Evolutionary conservation across 2,329 filamentous ascomycete genomes (phyloP), one percentile per base, ranked within the genome.

Genomic region (Curvularia verruculosa): DNA sequence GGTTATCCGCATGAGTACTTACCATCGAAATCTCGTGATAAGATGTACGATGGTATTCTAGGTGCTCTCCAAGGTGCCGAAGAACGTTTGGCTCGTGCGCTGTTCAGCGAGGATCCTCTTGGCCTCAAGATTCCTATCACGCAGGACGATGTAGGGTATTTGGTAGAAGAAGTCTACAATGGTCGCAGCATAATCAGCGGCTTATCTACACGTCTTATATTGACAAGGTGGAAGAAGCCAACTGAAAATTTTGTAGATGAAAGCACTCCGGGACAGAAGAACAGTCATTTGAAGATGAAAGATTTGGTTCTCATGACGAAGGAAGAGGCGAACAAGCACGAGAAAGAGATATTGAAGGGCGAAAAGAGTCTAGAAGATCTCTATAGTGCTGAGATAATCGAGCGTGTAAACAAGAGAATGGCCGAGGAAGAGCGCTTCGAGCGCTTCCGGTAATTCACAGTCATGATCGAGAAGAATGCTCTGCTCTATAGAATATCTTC

Each of bases 241-340:
- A 77, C 78, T 7, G 76, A 75, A 24, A 83, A 84, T 23, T 90
- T 86, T 62, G 80, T 91, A 13, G 89, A 92, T 40, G 81, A 85
- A 52, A 83, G 83, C 29, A 85, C 86, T 39, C 83, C 87, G n/a
- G 86, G 88, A 21, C 93, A 98, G 75, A 96, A 90, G 70, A 87
- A 84, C 44, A 88, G 90, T n/a, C 84, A 82, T 2, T 66, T 98
- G 4, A 77, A 82, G 29, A 77, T 94, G 66, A 82, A 84, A 26
- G 88, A 96, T 44, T 73, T 97, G 58, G 92, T 96, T 0, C 90
- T 90, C 67, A 91, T 97, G 91, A 97, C 93, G 1, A 96, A 93
- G 75, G 93, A 97, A 59, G 93, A 97, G 77, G 91, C 90, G 3
- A 79, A 83, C 15, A 83, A 85, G 56, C 95, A 99, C 75, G 91